phyloP scores from a whole-genome alignment of 345 rosid species.

The Reutealis trisperma region DNA sequence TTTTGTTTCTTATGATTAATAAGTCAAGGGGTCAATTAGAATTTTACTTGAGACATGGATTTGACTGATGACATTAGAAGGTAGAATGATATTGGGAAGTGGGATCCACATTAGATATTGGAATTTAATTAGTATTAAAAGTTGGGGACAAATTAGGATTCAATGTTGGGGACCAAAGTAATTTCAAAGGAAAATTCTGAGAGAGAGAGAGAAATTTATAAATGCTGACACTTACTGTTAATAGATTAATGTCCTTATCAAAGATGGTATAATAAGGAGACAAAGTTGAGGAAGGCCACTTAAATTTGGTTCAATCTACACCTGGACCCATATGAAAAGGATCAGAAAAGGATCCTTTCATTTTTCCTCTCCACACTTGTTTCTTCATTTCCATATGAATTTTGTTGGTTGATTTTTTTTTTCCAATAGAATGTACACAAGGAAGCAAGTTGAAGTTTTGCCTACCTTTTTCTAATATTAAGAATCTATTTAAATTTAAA shows the following conservation, averaged over 20 bases:
- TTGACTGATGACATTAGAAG: not conserved
- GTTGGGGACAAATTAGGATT: slow-evolving; percentile 25
- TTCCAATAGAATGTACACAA: no score
- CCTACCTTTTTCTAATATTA: no score
- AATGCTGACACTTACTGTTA: not conserved
- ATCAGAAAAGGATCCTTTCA: not conserved
- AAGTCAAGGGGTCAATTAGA: not conserved
- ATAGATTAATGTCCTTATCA: not conserved
- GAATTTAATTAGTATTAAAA: not conserved
- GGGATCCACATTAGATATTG: not conserved
- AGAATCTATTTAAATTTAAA: no score
- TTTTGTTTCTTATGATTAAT: no score
- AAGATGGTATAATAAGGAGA: not conserved
- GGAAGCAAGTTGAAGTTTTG: no score
- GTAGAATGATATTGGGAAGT: not conserved
- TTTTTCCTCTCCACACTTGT: not conserved
- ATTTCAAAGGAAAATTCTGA: not conserved
- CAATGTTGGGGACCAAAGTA: slow-evolving; percentile 19
- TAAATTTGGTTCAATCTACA: not conserved
- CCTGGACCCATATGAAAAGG: no score
- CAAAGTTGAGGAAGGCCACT: not conserved
- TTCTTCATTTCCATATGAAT: not conserved
- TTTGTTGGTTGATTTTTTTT: no score
- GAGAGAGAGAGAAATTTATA: no score
- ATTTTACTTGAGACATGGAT: not conserved